Percentiles rank a stretch among this genome's conserved stretches.
phyloP scores from a whole-genome alignment of 2,329 filamentous ascomycete genomes.

The Pseudonectria buxi region DNA sequence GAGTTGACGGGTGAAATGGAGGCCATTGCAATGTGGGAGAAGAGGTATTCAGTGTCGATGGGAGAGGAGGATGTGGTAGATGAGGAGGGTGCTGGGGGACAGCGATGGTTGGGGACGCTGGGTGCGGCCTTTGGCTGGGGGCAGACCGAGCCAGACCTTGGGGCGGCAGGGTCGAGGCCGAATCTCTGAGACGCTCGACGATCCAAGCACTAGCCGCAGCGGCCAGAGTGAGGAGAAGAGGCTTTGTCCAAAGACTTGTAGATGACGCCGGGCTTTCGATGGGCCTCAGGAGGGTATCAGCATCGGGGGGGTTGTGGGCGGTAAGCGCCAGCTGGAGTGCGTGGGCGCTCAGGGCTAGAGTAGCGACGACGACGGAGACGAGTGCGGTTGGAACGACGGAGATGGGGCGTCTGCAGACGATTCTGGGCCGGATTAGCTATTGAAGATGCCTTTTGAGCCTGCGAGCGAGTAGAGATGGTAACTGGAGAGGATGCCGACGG shows the following conservation, averaged over 20 bases:
- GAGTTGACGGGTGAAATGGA: constrained; percentile 40
- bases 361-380: constrained; percentile 20
- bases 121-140: constrained; percentile 29
- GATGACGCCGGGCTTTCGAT: constrained; percentile 13
- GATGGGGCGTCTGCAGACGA: constrained; percentile 4
- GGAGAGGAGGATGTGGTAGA: constrained; percentile 13
- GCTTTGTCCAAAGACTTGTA: constrained; percentile 9
- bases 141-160: constrained; percentile 19
- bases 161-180: constrained; percentile 18
- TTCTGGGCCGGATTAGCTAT: constrained; percentile 16
- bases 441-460: constrained; percentile 3
- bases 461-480: constrained; percentile 5
- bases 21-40: constrained; percentile 33
- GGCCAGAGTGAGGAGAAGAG: constrained; percentile 15
- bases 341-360: constrained; percentile 21
- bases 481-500: constrained; percentile 7
- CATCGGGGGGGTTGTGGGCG: constrained; percentile 26
- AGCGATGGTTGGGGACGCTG: constrained; percentile 16
- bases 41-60: constrained; percentile 21
- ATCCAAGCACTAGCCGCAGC: constrained; percentile 17
- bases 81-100: constrained; percentile 11
- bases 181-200: constrained; percentile 19
- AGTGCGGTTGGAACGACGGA: constrained; percentile 13
- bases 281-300: constrained; percentile 20
- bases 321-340: constrained; percentile 27